A percentile compares a stretch with the other conserved stretches of the same genome.
phyloP scores from a whole-genome alignment of 176 grass and related monocot genomes.

The Oryza meridionalis region DNA sequence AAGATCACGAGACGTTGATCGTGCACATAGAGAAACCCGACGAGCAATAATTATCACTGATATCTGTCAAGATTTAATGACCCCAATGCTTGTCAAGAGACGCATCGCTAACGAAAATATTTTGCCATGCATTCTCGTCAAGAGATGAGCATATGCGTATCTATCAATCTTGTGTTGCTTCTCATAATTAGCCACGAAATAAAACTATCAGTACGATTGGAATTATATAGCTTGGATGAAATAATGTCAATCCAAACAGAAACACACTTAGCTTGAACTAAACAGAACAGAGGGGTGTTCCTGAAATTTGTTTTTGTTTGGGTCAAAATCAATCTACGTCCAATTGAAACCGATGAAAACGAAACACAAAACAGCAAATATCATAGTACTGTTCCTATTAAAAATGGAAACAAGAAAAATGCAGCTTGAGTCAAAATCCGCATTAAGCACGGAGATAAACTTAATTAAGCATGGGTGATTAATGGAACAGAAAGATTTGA shows the following conservation, averaged over 20 bases:
- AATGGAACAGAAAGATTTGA: background rate
- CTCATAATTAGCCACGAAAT: no score
- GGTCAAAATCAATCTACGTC: slow-evolving; percentile 9
- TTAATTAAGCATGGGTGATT: background rate
- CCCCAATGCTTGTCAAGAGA: background rate
- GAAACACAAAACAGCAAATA: background rate
- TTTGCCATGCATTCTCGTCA: background rate
- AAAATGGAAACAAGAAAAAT: background rate
- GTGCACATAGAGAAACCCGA: background rate
- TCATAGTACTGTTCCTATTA: background rate
- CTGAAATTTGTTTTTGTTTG: slow-evolving; percentile 2
- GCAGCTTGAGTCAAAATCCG: background rate
- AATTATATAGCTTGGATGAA: no score
- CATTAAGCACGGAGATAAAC: background rate
- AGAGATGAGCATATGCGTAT: background rate
- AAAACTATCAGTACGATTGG: background rate
- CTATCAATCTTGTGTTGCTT: background rate
- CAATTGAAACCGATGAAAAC: slow-evolving; percentile 3
- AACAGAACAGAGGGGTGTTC: no score
- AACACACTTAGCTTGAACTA: background rate
- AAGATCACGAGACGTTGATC: background rate
- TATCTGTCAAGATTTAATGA: slow-evolving; percentile 17
- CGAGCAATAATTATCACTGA: slow-evolving; percentile 9
- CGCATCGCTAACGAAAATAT: background rate
- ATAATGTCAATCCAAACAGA: background rate